Base-by-base conservation (phyloP, 2,329 filamentous ascomycete genomes). In the Colletotrichum sansevieriae region DNA sequence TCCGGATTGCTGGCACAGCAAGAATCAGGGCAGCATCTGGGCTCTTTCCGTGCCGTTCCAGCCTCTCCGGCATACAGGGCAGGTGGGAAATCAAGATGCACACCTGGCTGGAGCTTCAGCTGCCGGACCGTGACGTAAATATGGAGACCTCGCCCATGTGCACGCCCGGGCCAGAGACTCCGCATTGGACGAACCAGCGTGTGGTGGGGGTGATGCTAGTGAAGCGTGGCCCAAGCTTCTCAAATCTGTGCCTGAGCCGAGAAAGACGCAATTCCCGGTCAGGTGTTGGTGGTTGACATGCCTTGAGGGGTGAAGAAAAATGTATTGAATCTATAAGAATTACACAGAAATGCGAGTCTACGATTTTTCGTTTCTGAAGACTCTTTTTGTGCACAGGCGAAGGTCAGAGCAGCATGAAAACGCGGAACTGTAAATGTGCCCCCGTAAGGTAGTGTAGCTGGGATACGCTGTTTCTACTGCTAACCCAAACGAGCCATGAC, bases 101-200 rank as follows among this genome's bases (percentile, higher is more conserved):
- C 59, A 43, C 47, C 59, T 52, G 47, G 35, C 47, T 52, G 49
- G 29, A 68, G 66, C 66, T 69, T 12, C 22, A 55, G 65, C 62
- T 66, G 12, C 56, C 25, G 49, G 60, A 3, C 51, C 33, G 63
- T 69, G 66, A 69, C 66, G 66, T 69, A 61, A 56, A 56, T 61
- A 37, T 66, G 55, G 55, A 61, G 66, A 66, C 56, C 20, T 56
- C 1, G 22, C 62, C 62, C 65, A 29, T 44, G 35, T 56, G n/a
- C 41, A 65, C 41, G 62, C 33, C 62, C 41, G 25, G 49, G 35
- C 65, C 33, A 68, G 65, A 55, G 47, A 6, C 55, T 61, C 56
- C 43, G 49, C 35, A 66, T 69, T 69, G 66, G 66, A 69, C 56
- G 56, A 66, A 66, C 49, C 13, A 13, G 18, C 18, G 35, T 20